A percentile compares a stretch with the other conserved stretches of the same genome.
Evolutionary conservation across 495 filamentous ascomycete genomes (phyloP).

Genomic region (Aspergillus egyptiacus): DNA sequence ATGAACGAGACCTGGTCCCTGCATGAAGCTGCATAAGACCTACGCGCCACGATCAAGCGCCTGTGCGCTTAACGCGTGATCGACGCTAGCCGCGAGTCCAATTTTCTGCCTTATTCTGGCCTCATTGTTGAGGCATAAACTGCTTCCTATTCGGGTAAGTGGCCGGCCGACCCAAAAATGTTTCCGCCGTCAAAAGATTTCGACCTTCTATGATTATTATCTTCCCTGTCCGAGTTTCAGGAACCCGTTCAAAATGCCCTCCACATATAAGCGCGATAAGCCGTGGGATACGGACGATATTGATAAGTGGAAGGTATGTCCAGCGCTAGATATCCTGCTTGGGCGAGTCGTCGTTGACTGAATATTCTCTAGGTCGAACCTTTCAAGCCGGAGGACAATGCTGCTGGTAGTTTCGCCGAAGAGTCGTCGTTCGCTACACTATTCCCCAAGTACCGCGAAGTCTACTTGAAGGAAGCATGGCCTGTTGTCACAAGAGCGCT

Average conservation of each 20-base stretch:
- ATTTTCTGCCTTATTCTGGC: conserved; percentile 10
- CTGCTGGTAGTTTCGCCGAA: conserved; percentile 78
- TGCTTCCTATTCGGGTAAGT: conserved; percentile 27
- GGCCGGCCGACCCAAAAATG: conserved; percentile 34
- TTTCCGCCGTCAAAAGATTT: conserved; percentile 30
- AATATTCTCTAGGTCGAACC: conserved; percentile 54
- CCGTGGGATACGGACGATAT: conserved; percentile 98
- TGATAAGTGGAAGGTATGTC: conserved; percentile 85
- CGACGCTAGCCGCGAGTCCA: too few relatives aligned
- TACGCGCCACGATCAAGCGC: conserved; percentile 5
- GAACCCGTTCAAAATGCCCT: conserved; percentile 61
- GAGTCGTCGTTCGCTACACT: conserved; percentile 88
- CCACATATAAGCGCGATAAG: conserved; percentile 89
- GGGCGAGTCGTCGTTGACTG: conserved; percentile 14
- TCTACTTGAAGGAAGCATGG: conserved; percentile 90
- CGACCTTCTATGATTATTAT: conserved; percentile 17
- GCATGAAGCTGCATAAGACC: neutral
- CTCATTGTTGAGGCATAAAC: conserved; percentile 14
- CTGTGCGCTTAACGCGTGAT: conserved; percentile 14
- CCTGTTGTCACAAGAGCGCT: conserved; percentile 71
- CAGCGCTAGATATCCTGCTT: neutral
- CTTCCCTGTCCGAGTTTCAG: conserved; percentile 8
- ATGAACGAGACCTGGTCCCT: neutral
- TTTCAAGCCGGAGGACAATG: conserved; percentile 82
- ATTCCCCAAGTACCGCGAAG: conserved; percentile 97